Evolutionary conservation across 139 green algal species (phyloP).

Genomic region (Yamagishiella unicocca): DNA sequence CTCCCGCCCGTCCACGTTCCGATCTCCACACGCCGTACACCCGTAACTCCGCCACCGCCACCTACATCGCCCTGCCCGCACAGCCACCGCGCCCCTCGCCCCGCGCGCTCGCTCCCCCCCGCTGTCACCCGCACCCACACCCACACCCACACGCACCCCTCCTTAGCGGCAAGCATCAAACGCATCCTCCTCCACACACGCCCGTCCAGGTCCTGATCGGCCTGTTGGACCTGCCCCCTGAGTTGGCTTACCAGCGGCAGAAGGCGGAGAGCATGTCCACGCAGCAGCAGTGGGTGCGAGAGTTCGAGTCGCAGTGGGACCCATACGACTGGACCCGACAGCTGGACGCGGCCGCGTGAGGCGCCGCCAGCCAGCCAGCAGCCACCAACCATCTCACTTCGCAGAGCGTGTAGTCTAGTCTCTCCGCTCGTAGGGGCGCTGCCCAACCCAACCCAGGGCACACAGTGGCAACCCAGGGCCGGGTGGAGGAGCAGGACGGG

Average conservation of each 20-base stretch:
- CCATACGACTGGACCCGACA: conserved; percentile 91
- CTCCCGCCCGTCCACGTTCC: no score
- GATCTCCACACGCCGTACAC: no score
- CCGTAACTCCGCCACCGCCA: no score
- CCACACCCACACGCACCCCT: neutral
- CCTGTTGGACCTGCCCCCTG: conserved; percentile 85
- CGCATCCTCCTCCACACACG: conserved; percentile 61
- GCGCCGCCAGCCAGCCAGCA: no score
- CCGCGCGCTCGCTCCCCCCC: neutral
- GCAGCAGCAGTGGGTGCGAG: conserved; percentile 74
- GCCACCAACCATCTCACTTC: no score
- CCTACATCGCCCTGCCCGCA: no score
- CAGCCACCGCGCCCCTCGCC: neutral
- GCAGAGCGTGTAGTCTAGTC: no score
- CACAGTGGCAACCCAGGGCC: no score
- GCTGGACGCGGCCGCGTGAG: conserved; percentile 55
- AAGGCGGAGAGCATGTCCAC: conserved; percentile 41
- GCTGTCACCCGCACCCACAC: neutral
- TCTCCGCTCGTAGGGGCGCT: no score
- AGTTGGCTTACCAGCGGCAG: conserved; percentile 75
- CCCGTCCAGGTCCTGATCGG: conserved; percentile 77
- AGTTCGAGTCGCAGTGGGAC: conserved; percentile 86
- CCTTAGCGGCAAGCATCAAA: no score
- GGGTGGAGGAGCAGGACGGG: no score
- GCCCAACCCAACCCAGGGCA: no score